Percentiles rank a stretch among this genome's conserved stretches.
These are phyloP conservation scores for Camellia sinensis DNA, from an alignment of 148 eudicot genomes.

Conservation along the genomic window DNA sequence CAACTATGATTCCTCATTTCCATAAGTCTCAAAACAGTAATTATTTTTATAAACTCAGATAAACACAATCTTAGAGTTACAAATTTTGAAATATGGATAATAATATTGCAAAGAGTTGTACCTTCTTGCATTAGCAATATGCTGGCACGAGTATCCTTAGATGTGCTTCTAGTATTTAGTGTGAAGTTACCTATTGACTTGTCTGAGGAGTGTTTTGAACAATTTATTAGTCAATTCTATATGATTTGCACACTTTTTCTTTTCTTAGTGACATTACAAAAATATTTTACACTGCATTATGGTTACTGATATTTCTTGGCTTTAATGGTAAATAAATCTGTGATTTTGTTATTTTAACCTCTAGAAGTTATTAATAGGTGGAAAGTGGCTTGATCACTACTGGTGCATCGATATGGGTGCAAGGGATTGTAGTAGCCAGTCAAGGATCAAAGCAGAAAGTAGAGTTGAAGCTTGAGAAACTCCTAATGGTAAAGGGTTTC, in stretches of 20 bases:
- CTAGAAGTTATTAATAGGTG: slow-evolving; percentile 45
- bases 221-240: neutral
- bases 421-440: slow-evolving; percentile 75
- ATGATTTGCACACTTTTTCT: neutral
- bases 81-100: neutral
- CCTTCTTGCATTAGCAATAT: neutral
- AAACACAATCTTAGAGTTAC: neutral
- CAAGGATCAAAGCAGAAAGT: slow-evolving; percentile 93
- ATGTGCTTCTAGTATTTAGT: neutral
- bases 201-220: neutral
- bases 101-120: neutral
- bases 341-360: slow-evolving; percentile 2
- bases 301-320: neutral
- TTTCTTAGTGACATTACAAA: neutral
- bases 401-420: slow-evolving; percentile 83
- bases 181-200: neutral
- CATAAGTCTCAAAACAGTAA: no score
- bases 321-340: neutral
- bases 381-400: slow-evolving; percentile 72
- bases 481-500: slow-evolving; percentile 50
- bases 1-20: no score
- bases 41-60: no score
- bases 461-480: slow-evolving; percentile 77
- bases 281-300: neutral
- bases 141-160: neutral